Evolutionary conservation across 2,329 filamentous ascomycete species (phyloP).

Genomic region (Chrysosporium queenslandicum): DNA sequence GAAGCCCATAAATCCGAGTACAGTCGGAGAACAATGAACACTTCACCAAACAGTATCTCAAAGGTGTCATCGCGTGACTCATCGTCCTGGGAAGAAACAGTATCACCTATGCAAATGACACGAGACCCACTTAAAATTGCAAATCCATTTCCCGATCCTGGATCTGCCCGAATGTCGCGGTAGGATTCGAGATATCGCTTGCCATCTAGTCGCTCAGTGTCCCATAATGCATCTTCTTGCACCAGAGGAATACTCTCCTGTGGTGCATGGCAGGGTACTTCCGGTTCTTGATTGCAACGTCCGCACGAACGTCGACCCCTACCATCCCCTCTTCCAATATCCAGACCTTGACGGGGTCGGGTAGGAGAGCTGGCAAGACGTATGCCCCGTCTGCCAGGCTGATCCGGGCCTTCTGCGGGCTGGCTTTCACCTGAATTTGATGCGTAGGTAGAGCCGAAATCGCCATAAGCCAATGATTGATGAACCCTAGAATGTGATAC

Average conservation of each 20-base stretch:
- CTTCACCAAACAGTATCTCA: constrained; percentile 22
- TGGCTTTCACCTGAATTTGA: no score
- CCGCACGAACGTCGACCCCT: neutral
- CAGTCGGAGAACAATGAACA: constrained; percentile 26
- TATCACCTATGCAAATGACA: constrained; percentile 13
- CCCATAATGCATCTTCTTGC: neutral
- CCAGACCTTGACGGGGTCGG: neutral
- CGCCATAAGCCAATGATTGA: neutral
- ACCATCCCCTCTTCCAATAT: neutral
- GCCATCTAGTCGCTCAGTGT: neutral
- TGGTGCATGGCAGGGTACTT: neutral
- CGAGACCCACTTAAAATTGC: constrained; percentile 12
- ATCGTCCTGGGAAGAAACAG: constrained; percentile 3
- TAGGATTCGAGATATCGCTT: neutral
- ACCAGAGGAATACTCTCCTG: neutral
- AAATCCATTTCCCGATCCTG: neutral
- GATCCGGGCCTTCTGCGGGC: no score
- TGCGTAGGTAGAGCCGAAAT: no score
- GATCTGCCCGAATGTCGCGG: constrained; percentile 8
- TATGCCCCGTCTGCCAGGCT: neutral
- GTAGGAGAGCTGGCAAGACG: neutral
- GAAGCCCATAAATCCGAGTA: constrained; percentile 30
- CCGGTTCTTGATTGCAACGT: neutral
- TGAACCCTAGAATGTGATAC: neutral
- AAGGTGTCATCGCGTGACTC: constrained; percentile 23